Percentiles rank a stretch among this genome's conserved stretches.
phyloP scores from a whole-genome alignment of 2,329 filamentous ascomycete species.

The Aphanoascus verrucosus region DNA sequence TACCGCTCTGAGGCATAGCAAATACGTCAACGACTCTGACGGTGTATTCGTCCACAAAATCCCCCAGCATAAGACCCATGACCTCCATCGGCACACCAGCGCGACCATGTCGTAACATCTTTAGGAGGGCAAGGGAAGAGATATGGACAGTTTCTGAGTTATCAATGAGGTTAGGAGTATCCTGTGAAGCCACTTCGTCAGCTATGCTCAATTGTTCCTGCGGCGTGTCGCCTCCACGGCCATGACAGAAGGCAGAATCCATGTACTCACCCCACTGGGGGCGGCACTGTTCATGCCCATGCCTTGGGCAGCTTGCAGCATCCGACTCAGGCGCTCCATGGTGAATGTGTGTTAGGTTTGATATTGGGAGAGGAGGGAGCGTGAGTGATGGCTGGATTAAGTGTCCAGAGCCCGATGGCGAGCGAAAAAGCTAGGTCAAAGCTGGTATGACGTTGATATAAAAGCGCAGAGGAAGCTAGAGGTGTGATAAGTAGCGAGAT shows the following conservation, averaged over 20 bases:
- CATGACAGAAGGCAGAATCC: background rate
- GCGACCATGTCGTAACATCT: slow-evolving; percentile 96
- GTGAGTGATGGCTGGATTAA: background rate
- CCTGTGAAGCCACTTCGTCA: slow-evolving; percentile 41
- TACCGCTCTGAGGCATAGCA: slow-evolving; percentile 98
- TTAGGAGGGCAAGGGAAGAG: slow-evolving; percentile 88
- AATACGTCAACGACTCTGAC: slow-evolving; percentile 98
- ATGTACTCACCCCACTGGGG: slow-evolving; percentile 31
- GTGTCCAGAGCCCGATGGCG: background rate
- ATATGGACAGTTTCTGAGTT: slow-evolving; percentile 99
- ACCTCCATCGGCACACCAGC: slow-evolving; percentile 99
- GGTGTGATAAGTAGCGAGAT: background rate
- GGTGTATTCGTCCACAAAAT: slow-evolving; percentile 98
- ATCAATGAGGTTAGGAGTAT: slow-evolving; percentile 84
- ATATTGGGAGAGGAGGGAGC: background rate
- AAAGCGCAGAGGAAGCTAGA: background rate
- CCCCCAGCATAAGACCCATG: slow-evolving; percentile 97
- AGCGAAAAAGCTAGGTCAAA: background rate
- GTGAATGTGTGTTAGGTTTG: slow-evolving; percentile 19
- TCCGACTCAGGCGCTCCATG: slow-evolving; percentile 88
- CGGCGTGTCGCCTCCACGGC: background rate
- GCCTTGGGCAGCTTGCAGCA: slow-evolving; percentile 64
- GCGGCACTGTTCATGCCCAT: slow-evolving; percentile 39
- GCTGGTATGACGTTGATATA: background rate
- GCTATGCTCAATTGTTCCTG: background rate